Conservation (phyloP, 768 basidiomycete genomes). For the Megacollybia marginata region DNA sequence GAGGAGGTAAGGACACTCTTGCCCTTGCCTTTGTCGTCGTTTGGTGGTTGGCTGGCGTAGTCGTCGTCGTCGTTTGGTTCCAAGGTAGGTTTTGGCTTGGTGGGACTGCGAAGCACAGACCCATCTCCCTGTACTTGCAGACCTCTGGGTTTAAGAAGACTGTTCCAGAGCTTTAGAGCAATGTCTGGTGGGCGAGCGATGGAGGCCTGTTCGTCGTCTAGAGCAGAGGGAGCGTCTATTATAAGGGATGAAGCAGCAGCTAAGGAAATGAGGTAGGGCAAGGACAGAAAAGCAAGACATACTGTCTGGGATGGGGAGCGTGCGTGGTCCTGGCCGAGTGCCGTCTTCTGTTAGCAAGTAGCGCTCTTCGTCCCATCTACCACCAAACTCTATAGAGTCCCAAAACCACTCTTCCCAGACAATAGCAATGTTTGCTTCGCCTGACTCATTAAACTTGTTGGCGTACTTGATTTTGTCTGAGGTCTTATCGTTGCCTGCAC, state of each 20-base stretch:
- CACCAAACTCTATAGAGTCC: conserved; percentile 79
- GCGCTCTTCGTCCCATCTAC: conserved; percentile 19
- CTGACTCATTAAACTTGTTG: conserved; percentile 58
- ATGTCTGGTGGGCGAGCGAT: conserved; percentile 53
- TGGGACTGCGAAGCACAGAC: conserved; percentile 45
- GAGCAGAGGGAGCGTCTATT: conserved; percentile 9
- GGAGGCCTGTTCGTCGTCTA: conserved; percentile 25
- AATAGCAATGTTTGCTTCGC: conserved; percentile 68
- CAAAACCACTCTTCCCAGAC: conserved; percentile 98
- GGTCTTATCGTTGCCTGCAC: conserved; percentile 53
- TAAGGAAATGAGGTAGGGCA: no score
- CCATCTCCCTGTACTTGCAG: conserved; percentile 53
- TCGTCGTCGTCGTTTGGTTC: background rate
- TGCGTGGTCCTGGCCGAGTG: background rate
- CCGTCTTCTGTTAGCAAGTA: background rate
- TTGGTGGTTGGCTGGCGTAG: background rate
- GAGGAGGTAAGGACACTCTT: conserved; percentile 7
- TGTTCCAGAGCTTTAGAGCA: conserved; percentile 64
- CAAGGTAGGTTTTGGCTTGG: conserved; percentile 21
- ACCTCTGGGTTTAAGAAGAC: conserved; percentile 59
- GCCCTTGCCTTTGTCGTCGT: background rate
- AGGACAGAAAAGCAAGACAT: no score
- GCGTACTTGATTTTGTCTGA: conserved; percentile 77
- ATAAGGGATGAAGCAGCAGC: background rate
- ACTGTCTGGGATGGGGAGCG: background rate